Percentiles rank a stretch among this genome's conserved stretches.
Evolutionary conservation across 768 basidiomycete species (phyloP).

Genomic region (Amanita pseudoporphyria): DNA sequence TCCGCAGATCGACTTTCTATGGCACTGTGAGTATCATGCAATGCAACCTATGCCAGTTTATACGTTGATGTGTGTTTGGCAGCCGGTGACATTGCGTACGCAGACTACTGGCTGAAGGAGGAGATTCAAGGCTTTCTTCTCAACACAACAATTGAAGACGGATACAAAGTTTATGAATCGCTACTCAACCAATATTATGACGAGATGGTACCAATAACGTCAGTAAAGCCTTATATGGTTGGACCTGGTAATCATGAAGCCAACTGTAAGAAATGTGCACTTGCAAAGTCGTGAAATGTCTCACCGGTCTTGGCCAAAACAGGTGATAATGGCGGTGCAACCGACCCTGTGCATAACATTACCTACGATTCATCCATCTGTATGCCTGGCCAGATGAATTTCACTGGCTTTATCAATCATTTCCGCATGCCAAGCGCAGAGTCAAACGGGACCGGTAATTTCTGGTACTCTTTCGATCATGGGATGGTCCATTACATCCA

Average conservation of each 20-base stretch:
- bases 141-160: constrained; percentile 12
- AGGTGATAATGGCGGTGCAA: constrained; percentile 12
- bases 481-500: too few relatives aligned
- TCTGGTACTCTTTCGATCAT: too few relatives aligned
- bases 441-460: constrained; percentile 11
- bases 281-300: too few relatives aligned
- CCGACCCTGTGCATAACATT: not conserved
- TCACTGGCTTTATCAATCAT: too few relatives aligned
- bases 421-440: constrained; percentile 13
- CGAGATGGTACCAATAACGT: constrained; percentile 13
- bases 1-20: constrained; percentile 10
- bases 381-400: constrained; percentile 15
- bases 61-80: not conserved
- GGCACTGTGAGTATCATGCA: constrained; percentile 11
- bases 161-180: too few relatives aligned
- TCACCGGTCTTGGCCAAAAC: not conserved
- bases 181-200: too few relatives aligned
- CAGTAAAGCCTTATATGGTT: constrained; percentile 14
- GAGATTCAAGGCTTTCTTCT: constrained; percentile 12
- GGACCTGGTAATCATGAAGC: constrained; percentile 16
- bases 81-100: constrained; percentile 14
- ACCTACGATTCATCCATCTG: constrained; percentile 11
- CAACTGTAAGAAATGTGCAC: constrained; percentile 10
- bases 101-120: constrained; percentile 14
- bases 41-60: not conserved